phyloP scores from a whole-genome alignment of 441 rosid species.

The Gossypium trilobum region DNA sequence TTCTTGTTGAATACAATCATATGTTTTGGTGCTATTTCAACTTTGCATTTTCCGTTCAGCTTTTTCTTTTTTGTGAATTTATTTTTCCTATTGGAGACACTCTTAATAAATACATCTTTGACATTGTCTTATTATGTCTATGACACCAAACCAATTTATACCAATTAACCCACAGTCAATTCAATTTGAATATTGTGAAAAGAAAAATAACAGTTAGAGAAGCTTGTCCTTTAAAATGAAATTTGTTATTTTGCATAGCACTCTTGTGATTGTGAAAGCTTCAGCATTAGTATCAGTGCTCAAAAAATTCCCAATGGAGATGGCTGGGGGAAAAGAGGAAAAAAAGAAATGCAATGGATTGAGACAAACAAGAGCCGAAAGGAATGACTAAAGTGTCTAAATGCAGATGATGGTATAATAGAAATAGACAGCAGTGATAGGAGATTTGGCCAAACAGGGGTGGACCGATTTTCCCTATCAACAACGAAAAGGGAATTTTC shows the following conservation, averaged over 20 bases:
- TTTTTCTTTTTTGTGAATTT: not conserved
- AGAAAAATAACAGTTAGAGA: too few relatives aligned
- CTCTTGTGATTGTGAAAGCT: not conserved
- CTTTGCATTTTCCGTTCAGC: not conserved
- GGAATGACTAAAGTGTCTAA: not conserved
- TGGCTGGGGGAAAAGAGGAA: not conserved
- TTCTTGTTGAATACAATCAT: not conserved
- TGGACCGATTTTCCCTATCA: not conserved
- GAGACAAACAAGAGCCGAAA: not conserved
- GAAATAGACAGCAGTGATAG: not conserved
- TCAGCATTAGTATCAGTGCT: not conserved
- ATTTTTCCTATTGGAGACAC: not conserved
- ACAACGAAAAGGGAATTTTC: not conserved
- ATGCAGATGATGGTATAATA: slow-evolving; percentile 2
- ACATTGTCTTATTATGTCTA: not conserved
- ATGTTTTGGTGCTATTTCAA: not conserved
- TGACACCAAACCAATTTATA: not conserved
- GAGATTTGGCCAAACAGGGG: not conserved
- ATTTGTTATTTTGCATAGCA: too few relatives aligned
- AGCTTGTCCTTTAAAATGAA: too few relatives aligned
- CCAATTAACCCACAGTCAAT: too few relatives aligned
- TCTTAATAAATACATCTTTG: too few relatives aligned
- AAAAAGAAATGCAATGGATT: not conserved
- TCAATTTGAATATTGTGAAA: too few relatives aligned
- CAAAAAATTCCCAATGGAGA: not conserved